Base-by-base conservation (phyloP, 108 stramenopile genomes). In the Cyclotella choctawhatcheeana region DNA sequence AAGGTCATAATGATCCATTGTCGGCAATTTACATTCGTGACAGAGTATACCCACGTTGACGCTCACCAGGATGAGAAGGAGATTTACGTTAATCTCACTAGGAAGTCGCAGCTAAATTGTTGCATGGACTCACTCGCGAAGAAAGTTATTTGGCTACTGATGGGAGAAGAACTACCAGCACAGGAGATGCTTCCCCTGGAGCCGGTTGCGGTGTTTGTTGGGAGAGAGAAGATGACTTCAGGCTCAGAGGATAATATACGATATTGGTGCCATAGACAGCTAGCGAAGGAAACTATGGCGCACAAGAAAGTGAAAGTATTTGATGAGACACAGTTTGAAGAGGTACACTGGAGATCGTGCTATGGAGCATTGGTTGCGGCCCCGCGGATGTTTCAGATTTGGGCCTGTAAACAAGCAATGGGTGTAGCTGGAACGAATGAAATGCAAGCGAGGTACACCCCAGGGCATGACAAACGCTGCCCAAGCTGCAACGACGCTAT, bases 1-100 rank as follows among this genome's bases (percentile, higher is more conserved):
- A 69, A 69, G 58, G 58, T 45, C 26, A 44, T 69, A 13, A 53
- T 58, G 55, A 29, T 44, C 2, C 8, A 62, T 40, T 62, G 40
- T 21, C 1, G 40, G 16, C 4, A 62, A 2, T 22, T 62, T 0
- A 43, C 60, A 1, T 44, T 44, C 14, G 2, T 2, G 20, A 13
- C 17, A 4, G 34, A 58, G 6, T 68, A 33, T 33, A 20, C 8
- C 17, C 67, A 68, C 34, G 67, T 68, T 2, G 1, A 1, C 0
- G 64, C 64, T 0, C 64, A 64, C 25, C 64, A 64, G 31, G 64
- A 64, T 25, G 27, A 64, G 20, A 37, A 26, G n/a, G 2, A 7
- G 0, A 31, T 12, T 17, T 48, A 24, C 18, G n/a, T 1, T 2
- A n/a, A 40, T 3, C 37, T 62, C 2, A 1, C 40, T n/a, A 1